These are phyloP conservation scores for Cucumis cinereus DNA, from an alignment of 306 rosid genomes.

Conservation along the genomic window DNA sequence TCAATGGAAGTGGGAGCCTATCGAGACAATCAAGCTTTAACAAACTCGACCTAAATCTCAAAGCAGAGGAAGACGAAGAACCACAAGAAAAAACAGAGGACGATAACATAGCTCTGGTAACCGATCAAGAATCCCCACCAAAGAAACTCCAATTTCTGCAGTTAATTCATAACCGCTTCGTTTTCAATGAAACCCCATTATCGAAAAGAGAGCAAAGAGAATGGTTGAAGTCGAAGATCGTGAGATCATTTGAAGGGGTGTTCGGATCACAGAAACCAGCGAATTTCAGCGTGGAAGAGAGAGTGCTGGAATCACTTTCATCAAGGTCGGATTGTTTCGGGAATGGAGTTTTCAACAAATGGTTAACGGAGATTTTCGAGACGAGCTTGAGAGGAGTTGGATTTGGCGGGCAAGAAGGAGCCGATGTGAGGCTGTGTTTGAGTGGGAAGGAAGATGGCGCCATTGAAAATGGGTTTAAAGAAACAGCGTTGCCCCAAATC, in stretches of 20 bases:
- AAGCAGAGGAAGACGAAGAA: constrained; percentile 38
- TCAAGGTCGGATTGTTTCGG: constrained; percentile 44
- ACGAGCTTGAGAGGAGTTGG: constrained; percentile 42
- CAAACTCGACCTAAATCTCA: constrained; percentile 67
- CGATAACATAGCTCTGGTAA: constrained; percentile 31
- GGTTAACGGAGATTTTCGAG: constrained; percentile 74
- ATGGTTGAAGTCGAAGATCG: constrained; percentile 39
- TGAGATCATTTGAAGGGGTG: constrained; percentile 38
- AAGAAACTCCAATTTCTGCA: constrained; percentile 38
- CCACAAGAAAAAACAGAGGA: constrained; percentile 26
- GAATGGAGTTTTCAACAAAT: constrained; percentile 78
- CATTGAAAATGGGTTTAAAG: constrained; percentile 62
- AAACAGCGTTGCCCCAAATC: constrained; percentile 64
- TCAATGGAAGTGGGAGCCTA: constrained; percentile 26
- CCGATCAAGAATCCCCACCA: constrained; percentile 34
- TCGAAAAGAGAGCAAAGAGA: constrained; percentile 36
- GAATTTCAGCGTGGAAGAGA: constrained; percentile 59
- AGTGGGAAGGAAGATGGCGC: constrained; percentile 36
- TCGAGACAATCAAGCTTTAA: constrained; percentile 66
- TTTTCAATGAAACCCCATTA: constrained; percentile 35
- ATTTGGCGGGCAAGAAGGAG: constrained; percentile 54
- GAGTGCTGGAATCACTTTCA: constrained; percentile 53
- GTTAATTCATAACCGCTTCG: constrained; percentile 33
- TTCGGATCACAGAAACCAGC: constrained; percentile 24
- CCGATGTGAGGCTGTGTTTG: constrained; percentile 66